These are phyloP conservation scores for Russula sp. DNA, from an alignment of 768 basidiomycete species.

Conservation along the genomic window DNA sequence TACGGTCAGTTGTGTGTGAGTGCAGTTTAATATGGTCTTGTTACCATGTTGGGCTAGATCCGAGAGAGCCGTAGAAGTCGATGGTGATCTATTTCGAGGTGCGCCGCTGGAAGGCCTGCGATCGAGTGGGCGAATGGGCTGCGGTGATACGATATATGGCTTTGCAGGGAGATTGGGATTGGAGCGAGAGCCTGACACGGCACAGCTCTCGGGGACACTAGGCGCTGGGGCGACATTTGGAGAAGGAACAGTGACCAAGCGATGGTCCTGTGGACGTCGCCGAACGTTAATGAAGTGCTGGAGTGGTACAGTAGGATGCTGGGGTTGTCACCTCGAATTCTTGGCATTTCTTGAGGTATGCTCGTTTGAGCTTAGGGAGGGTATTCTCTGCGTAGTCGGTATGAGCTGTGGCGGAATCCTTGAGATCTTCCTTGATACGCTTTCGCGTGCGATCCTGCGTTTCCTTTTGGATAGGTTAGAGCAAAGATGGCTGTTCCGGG, in stretches of 20 bases:
- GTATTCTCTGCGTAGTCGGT: slow-evolving; percentile 73
- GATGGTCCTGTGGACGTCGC: slow-evolving; percentile 52
- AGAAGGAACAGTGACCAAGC: slow-evolving; percentile 40
- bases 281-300: not conserved
- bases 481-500: not conserved
- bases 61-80: slow-evolving; percentile 73
- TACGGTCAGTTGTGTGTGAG: not conserved
- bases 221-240: slow-evolving; percentile 32
- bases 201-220: slow-evolving; percentile 29
- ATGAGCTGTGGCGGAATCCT: slow-evolving; percentile 69
- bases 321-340: slow-evolving; percentile 65
- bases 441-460: slow-evolving; percentile 89
- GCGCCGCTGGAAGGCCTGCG: slow-evolving; percentile 62
- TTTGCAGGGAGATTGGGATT: slow-evolving; percentile 43
- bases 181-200: slow-evolving; percentile 38
- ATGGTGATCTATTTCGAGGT: slow-evolving; percentile 69
- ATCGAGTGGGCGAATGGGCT: slow-evolving; percentile 69
- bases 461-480: slow-evolving; percentile 44
- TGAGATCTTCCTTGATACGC: slow-evolving; percentile 86
- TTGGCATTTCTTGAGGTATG: slow-evolving; percentile 78
- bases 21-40: slow-evolving; percentile 2
- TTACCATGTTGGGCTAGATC: slow-evolving; percentile 84
- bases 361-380: slow-evolving; percentile 75
- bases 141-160: slow-evolving; percentile 61
- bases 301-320: not conserved